Evolutionary conservation across 1,284 basidiomycete species (phyloP), one percentile per base, ranked within the genome.

Genomic region (Marasmius oreades): DNA sequence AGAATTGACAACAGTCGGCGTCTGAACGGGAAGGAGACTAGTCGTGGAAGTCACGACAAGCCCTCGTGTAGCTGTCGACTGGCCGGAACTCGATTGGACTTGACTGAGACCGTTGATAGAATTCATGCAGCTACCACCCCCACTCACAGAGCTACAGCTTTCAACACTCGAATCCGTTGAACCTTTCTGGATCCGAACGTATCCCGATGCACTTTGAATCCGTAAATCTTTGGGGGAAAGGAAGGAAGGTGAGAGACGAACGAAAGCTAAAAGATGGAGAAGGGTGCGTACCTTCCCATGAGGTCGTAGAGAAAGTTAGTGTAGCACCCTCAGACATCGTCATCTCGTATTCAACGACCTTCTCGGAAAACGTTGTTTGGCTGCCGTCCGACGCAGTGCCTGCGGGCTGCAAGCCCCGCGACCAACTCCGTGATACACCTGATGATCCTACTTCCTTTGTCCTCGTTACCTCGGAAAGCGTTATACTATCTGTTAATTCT

Each of bases 161-260:
- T 53, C 31, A 24, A 33, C 44, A 45, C 18, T 36, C 20, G 24
- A 11, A 20, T 39, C 14, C 11, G 6, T 36, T 26, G 22, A 20
- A 16, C 44, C n/a, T 2, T 43, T 52, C 39, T 33, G 11, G 11
- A 39, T n/a, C 18, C 51, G 34, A 37, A 42, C 54, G 33, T 59
- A 56, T 51, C n/a, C 51, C 14, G 54, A 51, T n/a, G 51, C 42
- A 20, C 54, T 47, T 53, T 54, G 34, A 26, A 57, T 37, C 23
- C 47, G 39, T 22, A 24, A n/a, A 37, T 26, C 56, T 57, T 16
- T 28, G 37, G 24, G n/a, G 37, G 24, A 5, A 28, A 26, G 33
- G 14, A 22, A 34, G 28, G 1, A 36, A 50, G 12, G 42, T 37
- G 20, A 23, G 12, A 14, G 22, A 22, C 23, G 33, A 33, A 12